Percentiles rank a stretch among this genome's conserved stretches.
These are phyloP conservation scores for Amborella trichopoda DNA, from an alignment of 164 flowering plant genomes.

Conservation along the genomic window DNA sequence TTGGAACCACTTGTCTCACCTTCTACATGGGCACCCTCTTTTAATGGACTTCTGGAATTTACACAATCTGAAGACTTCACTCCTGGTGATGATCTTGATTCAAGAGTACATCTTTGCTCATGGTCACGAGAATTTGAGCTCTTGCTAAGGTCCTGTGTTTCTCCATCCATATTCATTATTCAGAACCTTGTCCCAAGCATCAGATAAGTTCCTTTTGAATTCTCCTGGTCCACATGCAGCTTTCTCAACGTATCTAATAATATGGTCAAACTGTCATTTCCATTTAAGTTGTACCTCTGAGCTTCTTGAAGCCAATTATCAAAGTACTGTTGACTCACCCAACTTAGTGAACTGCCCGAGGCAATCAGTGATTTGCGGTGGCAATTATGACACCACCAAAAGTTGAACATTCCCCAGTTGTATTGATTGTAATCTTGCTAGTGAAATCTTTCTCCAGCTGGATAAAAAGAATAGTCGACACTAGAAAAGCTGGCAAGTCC, in stretches of 20 bases:
- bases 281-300: background rate
- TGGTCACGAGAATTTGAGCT: background rate
- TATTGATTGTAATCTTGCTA: background rate
- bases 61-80: background rate
- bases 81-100: background rate
- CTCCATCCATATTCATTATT: background rate
- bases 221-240: background rate
- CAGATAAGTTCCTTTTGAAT: background rate
- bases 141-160: background rate
- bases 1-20: background rate
- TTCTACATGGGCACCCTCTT: background rate
- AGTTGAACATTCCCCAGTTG: background rate
- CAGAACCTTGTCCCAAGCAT: background rate
- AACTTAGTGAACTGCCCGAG: background rate
- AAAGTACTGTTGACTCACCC: background rate
- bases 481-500: constrained; percentile 1
- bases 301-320: constrained; percentile 3
- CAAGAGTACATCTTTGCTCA: background rate
- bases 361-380: background rate
- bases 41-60: background rate
- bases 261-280: background rate
- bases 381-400: background rate
- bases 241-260: background rate
- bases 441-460: background rate
- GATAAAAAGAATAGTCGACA: background rate